These are phyloP conservation scores for Salix exigua DNA, from an alignment of 345 rosid genomes.

Conservation along the genomic window DNA sequence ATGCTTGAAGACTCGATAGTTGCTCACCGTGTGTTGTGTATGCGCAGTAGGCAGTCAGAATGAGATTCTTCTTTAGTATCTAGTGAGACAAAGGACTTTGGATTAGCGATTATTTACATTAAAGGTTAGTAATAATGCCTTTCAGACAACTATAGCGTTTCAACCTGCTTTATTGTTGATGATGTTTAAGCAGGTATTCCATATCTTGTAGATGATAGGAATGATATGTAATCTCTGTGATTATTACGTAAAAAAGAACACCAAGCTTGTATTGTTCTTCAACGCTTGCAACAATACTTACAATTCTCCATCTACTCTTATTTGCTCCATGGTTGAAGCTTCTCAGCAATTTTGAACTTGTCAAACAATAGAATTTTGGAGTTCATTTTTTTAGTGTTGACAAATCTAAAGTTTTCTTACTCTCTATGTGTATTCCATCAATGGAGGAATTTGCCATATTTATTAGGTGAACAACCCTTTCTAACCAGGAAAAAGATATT, in stretches of 20 bases:
- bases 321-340: no score
- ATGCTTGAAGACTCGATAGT: slow-evolving; percentile 18
- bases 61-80: slow-evolving; percentile 46
- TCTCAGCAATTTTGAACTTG: no score
- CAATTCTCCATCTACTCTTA: no score
- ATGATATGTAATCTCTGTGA: slow-evolving; percentile 28
- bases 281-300: no score
- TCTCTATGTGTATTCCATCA: no score
- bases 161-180: slow-evolving; percentile 16
- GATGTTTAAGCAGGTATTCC: slow-evolving; percentile 21
- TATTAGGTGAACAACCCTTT: no score
- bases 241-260: slow-evolving; percentile 16
- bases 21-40: slow-evolving; percentile 50
- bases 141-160: slow-evolving; percentile 7
- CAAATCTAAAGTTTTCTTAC: no score
- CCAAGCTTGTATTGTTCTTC: neutral
- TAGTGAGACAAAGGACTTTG: slow-evolving; percentile 19
- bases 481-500: no score
- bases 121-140: slow-evolving; percentile 29
- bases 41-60: slow-evolving; percentile 45
- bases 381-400: no score
- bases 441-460: no score
- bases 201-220: slow-evolving; percentile 18
- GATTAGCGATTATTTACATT: slow-evolving; percentile 28
- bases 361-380: no score